These are phyloP conservation scores for Didymella pinodella DNA, from an alignment of 2,329 filamentous ascomycete genomes.

Conservation along the genomic window DNA sequence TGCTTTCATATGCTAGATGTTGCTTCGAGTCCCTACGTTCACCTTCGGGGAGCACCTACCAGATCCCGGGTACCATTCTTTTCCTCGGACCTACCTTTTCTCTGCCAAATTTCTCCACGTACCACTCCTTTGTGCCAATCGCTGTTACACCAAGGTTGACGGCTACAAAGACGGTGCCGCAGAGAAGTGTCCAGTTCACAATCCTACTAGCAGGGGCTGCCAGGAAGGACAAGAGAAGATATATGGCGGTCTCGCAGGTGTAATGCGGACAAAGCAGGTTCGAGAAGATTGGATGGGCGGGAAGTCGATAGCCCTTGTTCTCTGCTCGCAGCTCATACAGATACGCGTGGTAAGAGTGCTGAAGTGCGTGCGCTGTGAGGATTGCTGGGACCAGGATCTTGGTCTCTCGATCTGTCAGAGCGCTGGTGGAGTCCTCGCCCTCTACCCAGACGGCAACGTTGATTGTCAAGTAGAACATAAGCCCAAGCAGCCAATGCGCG, in stretches of 20 bases:
- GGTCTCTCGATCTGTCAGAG: slow-evolving; percentile 52
- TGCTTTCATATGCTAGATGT: slow-evolving; percentile 10
- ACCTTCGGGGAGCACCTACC: slow-evolving; percentile 30
- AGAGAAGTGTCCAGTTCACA: slow-evolving; percentile 76
- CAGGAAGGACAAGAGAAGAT: slow-evolving; percentile 76
- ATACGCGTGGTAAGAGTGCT: slow-evolving; percentile 68
- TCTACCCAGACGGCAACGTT: slow-evolving; percentile 86
- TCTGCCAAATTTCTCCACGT: slow-evolving; percentile 42
- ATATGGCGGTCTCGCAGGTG: slow-evolving; percentile 84
- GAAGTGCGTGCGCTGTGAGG: slow-evolving; percentile 72
- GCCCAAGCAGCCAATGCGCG: slow-evolving; percentile 80
- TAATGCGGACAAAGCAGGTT: slow-evolving; percentile 87
- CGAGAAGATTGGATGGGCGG: slow-evolving; percentile 74
- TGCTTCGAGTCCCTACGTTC: slow-evolving; percentile 12
- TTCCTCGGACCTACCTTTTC: slow-evolving; percentile 40
- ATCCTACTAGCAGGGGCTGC: slow-evolving; percentile 72
- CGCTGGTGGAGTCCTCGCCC: slow-evolving; percentile 70
- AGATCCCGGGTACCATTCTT: slow-evolving; percentile 45
- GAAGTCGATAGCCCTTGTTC: slow-evolving; percentile 77
- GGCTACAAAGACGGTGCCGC: slow-evolving; percentile 74
- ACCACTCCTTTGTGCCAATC: slow-evolving; percentile 72
- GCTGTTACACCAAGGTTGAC: slow-evolving; percentile 86
- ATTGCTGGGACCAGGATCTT: slow-evolving; percentile 69
- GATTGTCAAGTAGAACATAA: slow-evolving; percentile 78
- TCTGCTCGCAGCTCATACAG: slow-evolving; percentile 52